A percentile compares a stretch with the other conserved stretches of the same genome.
Evolutionary conservation across 208 protist species (phyloP).

Genomic region (Crithidia fasciculata): DNA sequence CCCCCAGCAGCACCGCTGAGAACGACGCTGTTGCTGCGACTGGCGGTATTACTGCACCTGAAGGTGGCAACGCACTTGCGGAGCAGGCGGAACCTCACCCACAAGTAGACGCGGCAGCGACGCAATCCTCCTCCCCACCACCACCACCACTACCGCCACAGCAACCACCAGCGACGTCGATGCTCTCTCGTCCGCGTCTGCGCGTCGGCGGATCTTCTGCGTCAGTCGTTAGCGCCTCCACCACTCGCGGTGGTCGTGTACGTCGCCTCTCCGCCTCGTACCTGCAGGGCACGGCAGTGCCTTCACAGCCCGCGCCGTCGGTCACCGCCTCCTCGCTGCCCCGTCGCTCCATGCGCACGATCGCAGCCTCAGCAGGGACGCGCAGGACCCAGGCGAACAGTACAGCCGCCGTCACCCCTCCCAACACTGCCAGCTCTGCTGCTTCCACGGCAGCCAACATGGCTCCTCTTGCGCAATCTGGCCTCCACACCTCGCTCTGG

Average conservation of each 20-base stretch:
- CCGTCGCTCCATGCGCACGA: not conserved
- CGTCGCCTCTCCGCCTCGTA: not conserved
- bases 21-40: not conserved
- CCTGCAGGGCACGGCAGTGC: not conserved
- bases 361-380: not conserved
- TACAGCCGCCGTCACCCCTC: not conserved
- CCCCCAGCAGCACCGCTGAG: no score
- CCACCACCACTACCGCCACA: not conserved
- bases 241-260: not conserved
- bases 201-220: not conserved
- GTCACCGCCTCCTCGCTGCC: constrained; percentile 14
- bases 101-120: not conserved
- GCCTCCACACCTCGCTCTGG: constrained; percentile 65
- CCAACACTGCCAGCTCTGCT: not conserved
- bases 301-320: not conserved
- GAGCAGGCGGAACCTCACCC: no score
- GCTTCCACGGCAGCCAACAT: constrained; percentile 37
- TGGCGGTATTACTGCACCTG: no score
- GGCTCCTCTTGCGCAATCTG: constrained; percentile 26
- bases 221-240: constrained; percentile 3
- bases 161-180: not conserved
- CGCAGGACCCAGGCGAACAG: not conserved
- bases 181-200: constrained; percentile 9
- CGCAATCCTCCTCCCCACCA: not conserved
- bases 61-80: no score